Percentiles rank a stretch among this genome's conserved stretches.
Conservation (phyloP, 345 rosid species). For the Citrus maxima region DNA sequence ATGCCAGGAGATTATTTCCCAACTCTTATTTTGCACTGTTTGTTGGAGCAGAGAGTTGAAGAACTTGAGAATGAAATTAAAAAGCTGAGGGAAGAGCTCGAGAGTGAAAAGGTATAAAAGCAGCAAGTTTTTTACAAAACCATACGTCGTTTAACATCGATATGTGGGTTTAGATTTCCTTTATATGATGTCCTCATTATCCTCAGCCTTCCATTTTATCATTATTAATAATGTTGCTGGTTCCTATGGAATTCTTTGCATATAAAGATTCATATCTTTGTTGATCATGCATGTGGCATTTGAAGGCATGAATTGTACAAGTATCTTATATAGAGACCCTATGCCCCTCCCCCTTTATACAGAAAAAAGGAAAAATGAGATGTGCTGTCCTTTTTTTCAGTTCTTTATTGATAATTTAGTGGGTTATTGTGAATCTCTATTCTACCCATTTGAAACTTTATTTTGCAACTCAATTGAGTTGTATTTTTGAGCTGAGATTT, state of each 20-base stretch:
- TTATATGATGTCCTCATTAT: background rate
- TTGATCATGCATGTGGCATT: background rate
- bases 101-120: constrained; percentile 76
- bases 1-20: constrained; percentile 3
- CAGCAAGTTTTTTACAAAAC: constrained; percentile 10
- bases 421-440: background rate
- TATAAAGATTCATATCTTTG: background rate
- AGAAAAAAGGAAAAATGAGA: background rate
- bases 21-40: constrained; percentile 8
- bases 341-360: background rate
- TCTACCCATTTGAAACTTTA: background rate
- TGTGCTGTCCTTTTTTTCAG: too few relatives aligned
- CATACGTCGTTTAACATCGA: background rate
- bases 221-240: background rate
- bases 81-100: constrained; percentile 63
- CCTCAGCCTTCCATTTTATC: background rate
- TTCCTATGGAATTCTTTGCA: background rate
- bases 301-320: background rate
- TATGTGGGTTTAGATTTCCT: background rate
- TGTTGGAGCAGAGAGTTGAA: constrained; percentile 68
- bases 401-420: background rate
- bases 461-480: constrained; percentile 10
- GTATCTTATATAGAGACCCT: background rate
- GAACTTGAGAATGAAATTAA: constrained; percentile 71
- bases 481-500: constrained; percentile 56